Percentiles rank a stretch among this genome's conserved stretches.
Evolutionary conservation across 768 basidiomycete species (phyloP).

Genomic region (Lyophyllum shimeji): DNA sequence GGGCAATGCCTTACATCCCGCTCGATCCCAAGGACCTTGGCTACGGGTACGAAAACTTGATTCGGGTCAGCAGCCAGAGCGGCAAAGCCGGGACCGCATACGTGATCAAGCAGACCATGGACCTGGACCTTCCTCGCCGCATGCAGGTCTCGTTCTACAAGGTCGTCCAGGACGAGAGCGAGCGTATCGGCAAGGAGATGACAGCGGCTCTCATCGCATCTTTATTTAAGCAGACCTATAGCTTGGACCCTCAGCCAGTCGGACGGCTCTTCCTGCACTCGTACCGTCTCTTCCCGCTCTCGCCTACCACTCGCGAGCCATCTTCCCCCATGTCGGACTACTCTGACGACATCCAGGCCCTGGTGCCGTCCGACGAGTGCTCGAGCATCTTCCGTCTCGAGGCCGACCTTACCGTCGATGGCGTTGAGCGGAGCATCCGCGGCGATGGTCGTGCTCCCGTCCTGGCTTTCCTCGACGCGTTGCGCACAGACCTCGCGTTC

Average conservation of each 20-base stretch:
- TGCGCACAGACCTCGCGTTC: conserved; percentile 62
- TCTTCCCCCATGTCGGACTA: conserved; percentile 39
- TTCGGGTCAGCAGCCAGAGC: conserved; percentile 85
- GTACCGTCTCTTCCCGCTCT: conserved; percentile 54
- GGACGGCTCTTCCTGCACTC: conserved; percentile 66
- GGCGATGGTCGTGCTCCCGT: conserved; percentile 83
- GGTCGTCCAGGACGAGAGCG: conserved; percentile 71
- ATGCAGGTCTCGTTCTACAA: conserved; percentile 85
- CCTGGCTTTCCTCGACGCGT: conserved; percentile 74
- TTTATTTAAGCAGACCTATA: conserved; percentile 66
- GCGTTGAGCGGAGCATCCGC: conserved; percentile 57
- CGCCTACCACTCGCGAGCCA: conserved; percentile 35
- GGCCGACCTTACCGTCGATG: conserved; percentile 69
- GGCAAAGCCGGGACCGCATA: conserved; percentile 86
- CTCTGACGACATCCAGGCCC: conserved; percentile 47
- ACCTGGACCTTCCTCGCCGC: conserved; percentile 74
- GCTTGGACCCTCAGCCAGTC: conserved; percentile 59
- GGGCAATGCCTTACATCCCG: conserved; percentile 84
- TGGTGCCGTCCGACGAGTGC: conserved; percentile 11
- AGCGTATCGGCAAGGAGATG: conserved; percentile 79
- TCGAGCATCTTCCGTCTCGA: conserved; percentile 47
- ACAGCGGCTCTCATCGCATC: conserved; percentile 72
- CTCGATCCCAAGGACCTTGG: conserved; percentile 85
- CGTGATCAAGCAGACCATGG: conserved; percentile 74
- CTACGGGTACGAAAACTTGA: conserved; percentile 83